phyloP scores from a whole-genome alignment of 139 green algal genomes.

The Auxenochlorella protothecoides region DNA sequence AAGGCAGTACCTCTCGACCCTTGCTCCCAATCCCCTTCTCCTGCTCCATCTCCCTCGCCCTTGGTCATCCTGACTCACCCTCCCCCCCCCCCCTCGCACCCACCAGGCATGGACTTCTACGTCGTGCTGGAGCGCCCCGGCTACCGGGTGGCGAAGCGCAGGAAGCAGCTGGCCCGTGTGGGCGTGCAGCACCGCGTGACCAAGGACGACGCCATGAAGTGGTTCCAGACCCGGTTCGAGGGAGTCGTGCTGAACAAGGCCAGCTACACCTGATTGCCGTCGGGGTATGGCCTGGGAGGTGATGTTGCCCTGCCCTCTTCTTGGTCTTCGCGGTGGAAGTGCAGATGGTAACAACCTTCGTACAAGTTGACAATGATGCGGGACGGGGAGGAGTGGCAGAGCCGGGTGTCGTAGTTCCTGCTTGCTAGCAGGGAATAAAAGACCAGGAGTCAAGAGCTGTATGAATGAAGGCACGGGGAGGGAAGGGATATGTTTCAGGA shows the following conservation, averaged over 20 bases:
- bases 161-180: conserved; percentile 33
- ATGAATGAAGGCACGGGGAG: too few relatives aligned
- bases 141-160: conserved; percentile 82
- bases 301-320: too few relatives aligned
- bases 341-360: too few relatives aligned
- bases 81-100: background rate
- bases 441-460: too few relatives aligned
- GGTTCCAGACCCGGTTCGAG: conserved; percentile 49
- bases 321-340: too few relatives aligned
- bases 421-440: too few relatives aligned
- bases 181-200: conserved; percentile 86
- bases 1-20: background rate
- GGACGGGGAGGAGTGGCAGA: too few relatives aligned
- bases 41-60: background rate
- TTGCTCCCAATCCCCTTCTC: background rate
- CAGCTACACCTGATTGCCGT: too few relatives aligned
- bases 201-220: conserved; percentile 98
- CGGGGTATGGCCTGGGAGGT: too few relatives aligned
- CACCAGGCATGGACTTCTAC: conserved; percentile 98
- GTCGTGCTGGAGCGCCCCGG: conserved; percentile 92
- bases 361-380: too few relatives aligned
- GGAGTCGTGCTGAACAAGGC: conserved; percentile 57
- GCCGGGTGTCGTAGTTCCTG: too few relatives aligned
- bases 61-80: background rate
- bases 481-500: too few relatives aligned